These are phyloP conservation scores for Penicillium cosmopolitanum DNA, from an alignment of 495 filamentous ascomycete species.

Conservation along the genomic window DNA sequence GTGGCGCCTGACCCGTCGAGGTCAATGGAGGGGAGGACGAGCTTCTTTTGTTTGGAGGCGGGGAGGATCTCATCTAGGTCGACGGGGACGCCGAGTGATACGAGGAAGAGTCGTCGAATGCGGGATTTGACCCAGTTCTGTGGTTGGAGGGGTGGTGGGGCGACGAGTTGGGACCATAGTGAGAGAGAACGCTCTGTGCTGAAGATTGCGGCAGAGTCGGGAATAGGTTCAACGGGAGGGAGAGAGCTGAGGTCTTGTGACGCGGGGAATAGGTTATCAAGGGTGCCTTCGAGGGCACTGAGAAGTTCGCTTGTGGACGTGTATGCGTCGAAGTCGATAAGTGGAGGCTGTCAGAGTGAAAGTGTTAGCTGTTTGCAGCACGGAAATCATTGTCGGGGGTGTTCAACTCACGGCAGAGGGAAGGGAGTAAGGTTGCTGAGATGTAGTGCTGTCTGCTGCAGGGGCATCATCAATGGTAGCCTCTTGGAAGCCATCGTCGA, in stretches of 20 bases:
- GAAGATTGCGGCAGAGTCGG: slow-evolving; percentile 51
- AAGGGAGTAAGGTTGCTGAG: slow-evolving; percentile 47
- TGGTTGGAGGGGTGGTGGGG: slow-evolving; percentile 90
- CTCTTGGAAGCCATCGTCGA: slow-evolving; percentile 83
- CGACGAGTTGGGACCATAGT: slow-evolving; percentile 94
- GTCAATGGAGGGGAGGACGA: slow-evolving; percentile 85
- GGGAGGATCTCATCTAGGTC: slow-evolving; percentile 97
- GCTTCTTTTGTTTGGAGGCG: slow-evolving; percentile 95
- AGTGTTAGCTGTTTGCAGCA: slow-evolving; percentile 1
- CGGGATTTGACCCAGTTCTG: slow-evolving; percentile 98
- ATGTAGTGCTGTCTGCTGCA: slow-evolving; percentile 17
- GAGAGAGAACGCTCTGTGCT: slow-evolving; percentile 73
- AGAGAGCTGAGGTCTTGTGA: slow-evolving; percentile 45
- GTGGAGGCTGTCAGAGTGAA: slow-evolving; percentile 55
- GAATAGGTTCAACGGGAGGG: slow-evolving; percentile 48
- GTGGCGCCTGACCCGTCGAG: slow-evolving; percentile 41
- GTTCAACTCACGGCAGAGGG: slow-evolving; percentile 54
- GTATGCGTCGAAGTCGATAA: slow-evolving; percentile 72
- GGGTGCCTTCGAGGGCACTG: slow-evolving; percentile 48
- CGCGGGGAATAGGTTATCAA: slow-evolving; percentile 59
- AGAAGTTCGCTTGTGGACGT: slow-evolving; percentile 54
- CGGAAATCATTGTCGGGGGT: neutral
- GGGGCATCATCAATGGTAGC: slow-evolving; percentile 49
- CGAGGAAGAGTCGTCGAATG: slow-evolving; percentile 93
- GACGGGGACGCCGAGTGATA: slow-evolving; percentile 92